Conservation (phyloP, 2,329 filamentous ascomycete species). For the Cordyceps cateniannulata region DNA sequence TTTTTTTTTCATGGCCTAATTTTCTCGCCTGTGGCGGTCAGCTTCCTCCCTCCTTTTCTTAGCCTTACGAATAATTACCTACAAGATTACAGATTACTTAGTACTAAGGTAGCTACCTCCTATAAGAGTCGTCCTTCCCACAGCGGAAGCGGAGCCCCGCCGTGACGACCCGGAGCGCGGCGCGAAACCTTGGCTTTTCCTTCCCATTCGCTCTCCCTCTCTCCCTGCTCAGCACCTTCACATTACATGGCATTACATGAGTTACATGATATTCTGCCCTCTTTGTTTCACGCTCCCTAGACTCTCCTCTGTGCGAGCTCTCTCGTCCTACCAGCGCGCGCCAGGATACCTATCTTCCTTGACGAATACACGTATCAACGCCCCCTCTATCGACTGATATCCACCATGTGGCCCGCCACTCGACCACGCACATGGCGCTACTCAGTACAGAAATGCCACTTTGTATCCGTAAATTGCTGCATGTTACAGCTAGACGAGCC, state of each 20-base stretch:
- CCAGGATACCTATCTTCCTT: background rate
- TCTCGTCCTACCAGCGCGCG: background rate
- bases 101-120: no score
- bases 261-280: background rate
- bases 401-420: background rate
- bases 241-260: background rate
- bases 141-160: conserved; percentile 8
- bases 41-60: no score
- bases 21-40: no score
- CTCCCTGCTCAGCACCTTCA: background rate
- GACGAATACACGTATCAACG: background rate
- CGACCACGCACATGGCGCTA: background rate
- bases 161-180: background rate
- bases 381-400: background rate
- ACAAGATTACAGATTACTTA: no score
- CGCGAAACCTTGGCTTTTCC: background rate
- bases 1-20: no score
- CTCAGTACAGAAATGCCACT: background rate
- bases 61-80: no score
- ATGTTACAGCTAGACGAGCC: background rate
- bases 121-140: background rate
- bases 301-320: background rate
- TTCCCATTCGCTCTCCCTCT: background rate
- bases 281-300: background rate
- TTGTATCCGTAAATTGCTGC: background rate